Evolutionary conservation across 768 basidiomycete genomes (phyloP).

Genomic region (Ramaria sp.): DNA sequence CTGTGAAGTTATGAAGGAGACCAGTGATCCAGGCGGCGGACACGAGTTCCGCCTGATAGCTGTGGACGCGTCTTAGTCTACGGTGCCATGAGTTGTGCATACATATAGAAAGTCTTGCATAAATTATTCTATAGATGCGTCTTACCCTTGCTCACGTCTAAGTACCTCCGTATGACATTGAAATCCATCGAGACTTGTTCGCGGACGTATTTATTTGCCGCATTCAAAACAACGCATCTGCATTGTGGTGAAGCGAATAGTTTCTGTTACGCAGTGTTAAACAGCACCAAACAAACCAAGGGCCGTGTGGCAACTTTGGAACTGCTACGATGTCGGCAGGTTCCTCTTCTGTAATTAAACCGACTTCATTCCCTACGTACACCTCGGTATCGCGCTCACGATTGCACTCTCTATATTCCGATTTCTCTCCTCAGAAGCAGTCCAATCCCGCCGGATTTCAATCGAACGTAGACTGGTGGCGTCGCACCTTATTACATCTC

Average conservation of each 20-base stretch:
- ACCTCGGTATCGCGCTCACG: slow-evolving; percentile 37
- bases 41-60: slow-evolving; percentile 8
- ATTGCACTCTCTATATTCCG: slow-evolving; percentile 77
- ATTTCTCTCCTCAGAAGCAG: slow-evolving; percentile 72
- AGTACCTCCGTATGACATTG: no score
- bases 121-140: no score
- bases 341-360: slow-evolving; percentile 6
- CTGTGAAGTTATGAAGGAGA: slow-evolving; percentile 4
- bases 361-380: slow-evolving; percentile 34
- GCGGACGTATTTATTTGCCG: no score
- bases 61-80: background rate
- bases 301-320: no score
- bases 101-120: no score
- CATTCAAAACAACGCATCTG: no score
- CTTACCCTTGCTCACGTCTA: no score
- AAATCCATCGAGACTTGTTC: no score
- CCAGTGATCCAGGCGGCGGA: slow-evolving; percentile 3
- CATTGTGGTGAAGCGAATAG: no score
- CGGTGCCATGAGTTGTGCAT: no score
- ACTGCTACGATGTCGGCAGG: background rate
- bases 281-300: no score
- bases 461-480: slow-evolving; percentile 87
- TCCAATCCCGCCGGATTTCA: slow-evolving; percentile 78
- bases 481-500: slow-evolving; percentile 47
- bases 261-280: no score